A percentile compares a stretch with the other conserved stretches of the same genome.
These are phyloP conservation scores for Paecilomyces sp. DNA, from an alignment of 2,329 filamentous ascomycete genomes.

Conservation along the genomic window DNA sequence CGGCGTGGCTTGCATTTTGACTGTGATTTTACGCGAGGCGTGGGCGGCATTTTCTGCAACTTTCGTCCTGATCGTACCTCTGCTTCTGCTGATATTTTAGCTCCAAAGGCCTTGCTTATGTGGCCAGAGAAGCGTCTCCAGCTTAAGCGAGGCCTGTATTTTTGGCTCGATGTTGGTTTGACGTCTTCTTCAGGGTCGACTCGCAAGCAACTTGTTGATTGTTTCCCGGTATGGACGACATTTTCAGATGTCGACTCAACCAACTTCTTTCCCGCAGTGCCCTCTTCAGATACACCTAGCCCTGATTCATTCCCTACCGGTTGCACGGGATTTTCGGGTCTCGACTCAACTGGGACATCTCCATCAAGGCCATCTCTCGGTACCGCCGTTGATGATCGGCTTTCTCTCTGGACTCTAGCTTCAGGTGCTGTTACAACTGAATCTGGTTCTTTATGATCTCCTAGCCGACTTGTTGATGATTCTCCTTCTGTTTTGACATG, in stretches of 20 bases:
- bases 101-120: background rate
- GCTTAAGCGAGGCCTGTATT: background rate
- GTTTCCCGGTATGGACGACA: background rate
- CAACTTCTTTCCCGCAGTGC: background rate
- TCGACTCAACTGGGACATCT: too few relatives aligned
- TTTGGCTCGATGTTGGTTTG: background rate
- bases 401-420: too few relatives aligned
- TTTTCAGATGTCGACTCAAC: background rate
- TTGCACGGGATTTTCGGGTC: too few relatives aligned
- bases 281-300: too few relatives aligned
- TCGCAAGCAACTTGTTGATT: background rate
- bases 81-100: background rate
- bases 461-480: too few relatives aligned
- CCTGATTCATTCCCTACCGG: too few relatives aligned
- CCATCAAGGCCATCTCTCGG: too few relatives aligned
- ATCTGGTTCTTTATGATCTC: too few relatives aligned
- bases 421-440: too few relatives aligned
- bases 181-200: background rate
- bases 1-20: background rate
- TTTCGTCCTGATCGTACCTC: background rate
- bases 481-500: too few relatives aligned
- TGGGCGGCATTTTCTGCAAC: background rate
- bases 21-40: background rate
- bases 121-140: background rate
- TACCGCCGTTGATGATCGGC: too few relatives aligned